Conservation (phyloP, 495 filamentous ascomycete genomes). For the Trichoderma orchidacearum region DNA sequence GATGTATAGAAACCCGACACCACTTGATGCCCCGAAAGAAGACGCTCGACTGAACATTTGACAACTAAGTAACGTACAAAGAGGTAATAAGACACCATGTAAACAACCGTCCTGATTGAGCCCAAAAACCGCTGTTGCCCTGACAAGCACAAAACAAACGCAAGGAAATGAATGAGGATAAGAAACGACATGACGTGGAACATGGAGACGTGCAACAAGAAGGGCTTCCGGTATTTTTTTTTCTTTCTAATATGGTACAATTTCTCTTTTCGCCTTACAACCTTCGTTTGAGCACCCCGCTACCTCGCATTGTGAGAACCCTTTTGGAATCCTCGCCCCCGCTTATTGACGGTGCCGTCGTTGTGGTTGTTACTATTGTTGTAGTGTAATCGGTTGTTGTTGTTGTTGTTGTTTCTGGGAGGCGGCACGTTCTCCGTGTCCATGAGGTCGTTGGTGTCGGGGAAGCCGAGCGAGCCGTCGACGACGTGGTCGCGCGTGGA, state of each 20-base stretch:
- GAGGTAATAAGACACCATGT: no score
- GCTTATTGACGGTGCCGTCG: slow-evolving; percentile 9
- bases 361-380: slow-evolving; percentile 9
- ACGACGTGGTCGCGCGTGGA: slow-evolving; percentile 26
- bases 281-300: not conserved
- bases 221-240: no score
- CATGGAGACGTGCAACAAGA: no score
- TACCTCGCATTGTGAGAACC: not conserved
- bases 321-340: slow-evolving; percentile 20
- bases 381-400: slow-evolving; percentile 23
- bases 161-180: no score
- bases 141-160: no score
- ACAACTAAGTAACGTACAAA: no score
- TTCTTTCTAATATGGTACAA: not conserved
- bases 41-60: no score
- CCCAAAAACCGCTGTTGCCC: no score
- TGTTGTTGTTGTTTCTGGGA: not conserved
- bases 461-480: slow-evolving; percentile 50
- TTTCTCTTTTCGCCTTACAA: not conserved
- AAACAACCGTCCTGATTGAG: no score
- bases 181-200: no score
- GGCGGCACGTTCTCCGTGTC: not conserved
- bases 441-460: slow-evolving; percentile 24
- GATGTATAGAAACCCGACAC: no score
- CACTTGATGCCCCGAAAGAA: no score